Base-by-base conservation (phyloP, 495 filamentous ascomycete species). In the Letharia columbiana region DNA sequence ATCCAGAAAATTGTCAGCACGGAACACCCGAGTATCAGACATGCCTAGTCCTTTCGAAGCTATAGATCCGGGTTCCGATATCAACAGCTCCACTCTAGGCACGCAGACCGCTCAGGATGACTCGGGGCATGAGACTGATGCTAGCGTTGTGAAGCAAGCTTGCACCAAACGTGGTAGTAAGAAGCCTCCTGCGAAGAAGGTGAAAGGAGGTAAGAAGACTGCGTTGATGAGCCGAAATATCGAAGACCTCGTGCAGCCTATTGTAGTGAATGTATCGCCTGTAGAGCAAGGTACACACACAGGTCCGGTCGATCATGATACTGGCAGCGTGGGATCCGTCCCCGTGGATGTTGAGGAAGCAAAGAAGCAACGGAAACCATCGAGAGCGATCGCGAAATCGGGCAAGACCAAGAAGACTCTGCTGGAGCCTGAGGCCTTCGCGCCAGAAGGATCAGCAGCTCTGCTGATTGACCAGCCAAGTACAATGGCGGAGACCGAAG, bases 161-260 rank as follows among this genome's bases (percentile, higher is more conserved):
- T 60, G 63, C 23, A 71, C 72, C 39, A 79, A 75, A 65, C 74
- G 75, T 59, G 62, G 66, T 8, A 67, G 65, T 31, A 74, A 73
- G 73, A 77, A 83, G 75, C 74, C 72, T 71, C 77, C 75, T 13
- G 76, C 76, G 57, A 84, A 81, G 59, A 82, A 81, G 61, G 73
- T 70, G 52, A 74, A 76, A 71, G 73, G 67, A 5, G 74, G 76
- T 37, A 86, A 83, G 70, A 84, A 84, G 70, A 67, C 73, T 3
- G 65, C 68, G 50, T 57, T 56, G 17, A 50, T 40, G 28, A 67
- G 39, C 37, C 69, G 62, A 67, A 68, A 75, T 35, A 73, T 67
- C 62, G 71, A 74, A 59, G 72, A 78, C 18, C 70, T 74, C 20
- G 61, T 75, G 23, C 72, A 77, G 62, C 61, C 69, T 45, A 57